Evolutionary conservation across 495 filamentous ascomycete species (phyloP).

Genomic region (Penicillium flavigenum): DNA sequence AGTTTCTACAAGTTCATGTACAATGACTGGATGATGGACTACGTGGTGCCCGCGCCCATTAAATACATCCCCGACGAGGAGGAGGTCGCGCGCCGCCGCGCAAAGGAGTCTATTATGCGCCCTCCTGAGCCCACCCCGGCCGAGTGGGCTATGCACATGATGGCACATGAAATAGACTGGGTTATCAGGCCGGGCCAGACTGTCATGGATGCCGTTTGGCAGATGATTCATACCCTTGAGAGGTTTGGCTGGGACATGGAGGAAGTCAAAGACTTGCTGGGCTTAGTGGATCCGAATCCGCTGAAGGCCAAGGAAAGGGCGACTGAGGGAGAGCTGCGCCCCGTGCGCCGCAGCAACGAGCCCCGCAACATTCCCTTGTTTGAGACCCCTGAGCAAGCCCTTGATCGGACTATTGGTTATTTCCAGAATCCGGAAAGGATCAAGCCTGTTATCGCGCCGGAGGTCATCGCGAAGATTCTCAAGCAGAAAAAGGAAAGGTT

Average conservation of each 20-base stretch:
- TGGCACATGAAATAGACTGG: not conserved
- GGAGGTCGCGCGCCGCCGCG: not conserved
- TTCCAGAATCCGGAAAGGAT: not conserved
- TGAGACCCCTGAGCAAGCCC: not conserved
- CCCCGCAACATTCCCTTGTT: not conserved
- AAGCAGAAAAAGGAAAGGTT: not conserved
- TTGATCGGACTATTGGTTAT: not conserved
- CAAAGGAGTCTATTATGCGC: not conserved
- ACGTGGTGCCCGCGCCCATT: constrained; percentile 53
- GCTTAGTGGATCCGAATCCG: constrained; percentile 7
- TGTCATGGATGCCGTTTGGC: not conserved
- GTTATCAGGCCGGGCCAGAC: no score
- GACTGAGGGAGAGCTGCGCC: not conserved
- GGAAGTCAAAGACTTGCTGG: constrained; percentile 16
- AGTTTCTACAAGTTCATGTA: constrained; percentile 61
- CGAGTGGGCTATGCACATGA: constrained; percentile 1
- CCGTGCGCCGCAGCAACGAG: not conserved
- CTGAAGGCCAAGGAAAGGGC: not conserved
- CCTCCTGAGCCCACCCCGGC: not conserved
- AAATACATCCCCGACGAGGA: constrained; percentile 16
- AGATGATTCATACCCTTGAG: not conserved
- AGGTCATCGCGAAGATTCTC: not conserved
- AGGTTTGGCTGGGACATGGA: not conserved
- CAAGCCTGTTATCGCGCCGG: not conserved
- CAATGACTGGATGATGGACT: constrained; percentile 70